A percentile compares a stretch with the other conserved stretches of the same genome.
Conservation (phyloP, 371 early-diverging fungal genomes). For the Parasitella parasitica region DNA sequence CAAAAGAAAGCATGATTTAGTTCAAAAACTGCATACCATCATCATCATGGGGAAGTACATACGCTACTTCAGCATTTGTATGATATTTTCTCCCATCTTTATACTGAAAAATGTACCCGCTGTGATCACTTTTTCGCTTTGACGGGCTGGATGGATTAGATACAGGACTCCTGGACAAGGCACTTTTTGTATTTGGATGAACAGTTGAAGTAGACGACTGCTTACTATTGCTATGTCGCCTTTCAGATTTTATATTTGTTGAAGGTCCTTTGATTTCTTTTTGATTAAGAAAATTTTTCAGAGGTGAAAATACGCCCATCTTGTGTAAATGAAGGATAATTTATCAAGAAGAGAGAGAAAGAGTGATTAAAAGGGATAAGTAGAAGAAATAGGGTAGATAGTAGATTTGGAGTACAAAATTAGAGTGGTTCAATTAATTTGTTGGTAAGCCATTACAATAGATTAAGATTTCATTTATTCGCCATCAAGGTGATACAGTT, state of each 20-base stretch:
- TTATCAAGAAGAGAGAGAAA: not conserved
- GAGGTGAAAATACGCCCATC: conserved; percentile 1
- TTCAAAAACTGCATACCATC: conserved; percentile 21
- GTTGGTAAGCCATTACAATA: not conserved
- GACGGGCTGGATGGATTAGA: not conserved
- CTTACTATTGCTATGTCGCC: not conserved
- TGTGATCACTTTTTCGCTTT: not conserved
- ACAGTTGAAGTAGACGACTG: not conserved
- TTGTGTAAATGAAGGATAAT: not conserved
- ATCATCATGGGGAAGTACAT: conserved; percentile 55
- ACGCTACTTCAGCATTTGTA: conserved; percentile 41
- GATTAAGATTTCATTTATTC: no score
- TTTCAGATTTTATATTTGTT: not conserved
- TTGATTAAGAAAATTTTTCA: not conserved
- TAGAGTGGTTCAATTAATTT: no score
- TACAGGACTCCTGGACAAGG: not conserved
- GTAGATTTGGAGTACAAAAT: no score
- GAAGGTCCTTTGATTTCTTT: not conserved
- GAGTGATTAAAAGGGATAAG: no score
- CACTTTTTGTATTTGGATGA: not conserved
- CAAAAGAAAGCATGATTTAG: no score
- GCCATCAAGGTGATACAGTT: no score
- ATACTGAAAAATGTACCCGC: conserved; percentile 24
- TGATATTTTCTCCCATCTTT: conserved; percentile 50
- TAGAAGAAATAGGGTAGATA: no score